Evolutionary conservation across 2,329 filamentous ascomycete genomes (phyloP), one percentile per base, ranked within the genome.

Genomic region (Dothidotthia symphoricarpi): DNA sequence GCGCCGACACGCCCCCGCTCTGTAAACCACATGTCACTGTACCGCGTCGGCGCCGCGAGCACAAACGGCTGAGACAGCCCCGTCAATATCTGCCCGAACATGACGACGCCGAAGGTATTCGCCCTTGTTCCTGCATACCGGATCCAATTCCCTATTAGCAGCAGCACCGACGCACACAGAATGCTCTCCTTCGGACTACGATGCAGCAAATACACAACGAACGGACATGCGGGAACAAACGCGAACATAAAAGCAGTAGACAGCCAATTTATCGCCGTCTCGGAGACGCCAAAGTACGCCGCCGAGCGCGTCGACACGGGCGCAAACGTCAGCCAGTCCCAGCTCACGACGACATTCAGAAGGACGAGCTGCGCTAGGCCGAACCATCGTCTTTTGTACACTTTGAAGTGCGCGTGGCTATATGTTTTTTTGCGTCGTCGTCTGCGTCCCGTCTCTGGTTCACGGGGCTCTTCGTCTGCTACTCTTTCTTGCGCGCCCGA

Each of bases 251-350:
- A 95, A 26, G 77, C 83, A 0, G 86, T 97, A 59, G 85, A 89
- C 47, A 95, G 76, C 93, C 93, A 97, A 69, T 97, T 97, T 69
- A 97, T 85, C 22, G 80, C 78, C 12, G 80, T 82, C 58, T 90
- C 82, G 24, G 76, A 77, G 10, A 90, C 86, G 34, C 71, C 53
- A 62, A 94, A 97, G 71, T 89, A 95, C 16, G 74, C 54, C 0
- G 89, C 81, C 1, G 88, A 78, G 15, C 83, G 80, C 24, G 78
- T 78, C 2, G 88, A 88, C 22, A 95, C 83, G 27, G 91, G 85
- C 2, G 90, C 85, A 67, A 89, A 96, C 6, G 89, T 93, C 54
- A 97, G 79, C 91, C 91, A 97, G 87, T 94, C 88, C 91, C 91
- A 97, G 59, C 87, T 94, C 28, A 95, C 85, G 44, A 97, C 81